phyloP scores from a whole-genome alignment of 768 basidiomycete species.

The Xerocomellus intermedius region DNA sequence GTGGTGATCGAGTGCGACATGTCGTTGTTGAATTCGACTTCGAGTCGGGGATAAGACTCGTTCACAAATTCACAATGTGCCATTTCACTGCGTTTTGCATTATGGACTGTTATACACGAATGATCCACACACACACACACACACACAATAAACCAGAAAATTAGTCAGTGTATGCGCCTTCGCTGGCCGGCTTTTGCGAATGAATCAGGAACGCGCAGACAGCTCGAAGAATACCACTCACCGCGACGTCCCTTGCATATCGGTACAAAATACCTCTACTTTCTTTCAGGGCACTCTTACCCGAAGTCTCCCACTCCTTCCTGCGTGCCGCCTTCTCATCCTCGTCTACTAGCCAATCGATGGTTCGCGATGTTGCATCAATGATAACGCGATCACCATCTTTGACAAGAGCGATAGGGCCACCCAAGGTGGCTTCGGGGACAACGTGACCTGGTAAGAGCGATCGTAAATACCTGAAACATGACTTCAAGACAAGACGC shows the following conservation, averaged over 20 bases:
- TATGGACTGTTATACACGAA: conserved; percentile 6
- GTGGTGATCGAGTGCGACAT: conserved; percentile 48
- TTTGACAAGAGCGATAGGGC: conserved; percentile 83
- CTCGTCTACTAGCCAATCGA: conserved; percentile 73
- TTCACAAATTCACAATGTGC: not conserved
- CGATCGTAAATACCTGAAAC: conserved; percentile 39
- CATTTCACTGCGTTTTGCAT: not conserved
- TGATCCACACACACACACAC: not conserved
- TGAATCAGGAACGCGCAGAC: conserved; percentile 2
- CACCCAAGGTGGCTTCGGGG: conserved; percentile 72
- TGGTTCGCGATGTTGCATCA: conserved; percentile 60
- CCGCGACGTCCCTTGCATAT: conserved; percentile 85
- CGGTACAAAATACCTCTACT: conserved; percentile 73
- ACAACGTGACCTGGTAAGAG: conserved; percentile 51
- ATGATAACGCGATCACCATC: conserved; percentile 81
- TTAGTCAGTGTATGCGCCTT: conserved; percentile 83
- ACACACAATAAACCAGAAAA: not conserved
- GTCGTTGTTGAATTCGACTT: not conserved
- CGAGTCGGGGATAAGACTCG: not conserved
- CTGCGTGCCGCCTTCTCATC: conserved; percentile 60
- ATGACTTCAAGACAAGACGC: not conserved
- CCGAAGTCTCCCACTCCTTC: conserved; percentile 68
- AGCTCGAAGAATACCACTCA: conserved; percentile 40
- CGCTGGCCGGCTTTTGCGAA: conserved; percentile 63
- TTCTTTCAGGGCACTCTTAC: conserved; percentile 61